Evolutionary conservation across 2,329 filamentous ascomycete species (phyloP).

Genomic region (Arthrobotrys conoides): DNA sequence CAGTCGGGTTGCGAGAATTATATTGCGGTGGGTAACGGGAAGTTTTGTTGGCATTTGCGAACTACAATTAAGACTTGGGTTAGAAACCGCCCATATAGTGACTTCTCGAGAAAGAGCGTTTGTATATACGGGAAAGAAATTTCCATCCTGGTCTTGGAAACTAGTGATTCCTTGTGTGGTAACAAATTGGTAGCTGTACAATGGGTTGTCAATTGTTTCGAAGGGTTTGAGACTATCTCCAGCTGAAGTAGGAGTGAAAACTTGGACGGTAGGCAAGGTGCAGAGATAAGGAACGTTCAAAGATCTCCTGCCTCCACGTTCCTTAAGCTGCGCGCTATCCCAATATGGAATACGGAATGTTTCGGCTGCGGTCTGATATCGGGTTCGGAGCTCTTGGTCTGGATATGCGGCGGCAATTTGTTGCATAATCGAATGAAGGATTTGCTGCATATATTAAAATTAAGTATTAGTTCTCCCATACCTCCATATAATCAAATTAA

Average conservation of each 20-base stretch:
- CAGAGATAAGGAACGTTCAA: slow-evolving; percentile 68
- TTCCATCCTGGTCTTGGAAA: slow-evolving; percentile 66
- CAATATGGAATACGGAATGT: slow-evolving; percentile 56
- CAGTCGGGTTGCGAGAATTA: slow-evolving; percentile 46
- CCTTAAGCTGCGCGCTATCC: slow-evolving; percentile 52
- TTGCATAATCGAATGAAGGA: slow-evolving; percentile 69
- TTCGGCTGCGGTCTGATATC: slow-evolving; percentile 46
- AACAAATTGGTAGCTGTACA: slow-evolving; percentile 72
- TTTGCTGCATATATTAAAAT: slow-evolving; percentile 68
- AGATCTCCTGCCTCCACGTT: slow-evolving; percentile 64
- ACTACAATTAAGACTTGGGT: slow-evolving; percentile 65
- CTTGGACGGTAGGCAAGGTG: slow-evolving; percentile 61
- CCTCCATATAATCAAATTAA: no score
- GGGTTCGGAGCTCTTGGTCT: slow-evolving; percentile 32
- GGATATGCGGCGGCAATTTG: slow-evolving; percentile 67
- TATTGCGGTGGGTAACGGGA: slow-evolving; percentile 62
- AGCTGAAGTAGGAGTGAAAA: slow-evolving; percentile 64
- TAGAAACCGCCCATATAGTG: not conserved
- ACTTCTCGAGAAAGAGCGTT: slow-evolving; percentile 21
- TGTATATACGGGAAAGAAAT: slow-evolving; percentile 64
- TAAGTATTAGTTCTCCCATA: not conserved
- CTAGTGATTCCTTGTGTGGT: slow-evolving; percentile 58
- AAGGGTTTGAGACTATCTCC: slow-evolving; percentile 5
- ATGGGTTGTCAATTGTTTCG: slow-evolving; percentile 70
- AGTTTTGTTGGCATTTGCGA: slow-evolving; percentile 46